Evolutionary conservation across 495 filamentous ascomycete species (phyloP).

Genomic region (Penicillium desertorum): DNA sequence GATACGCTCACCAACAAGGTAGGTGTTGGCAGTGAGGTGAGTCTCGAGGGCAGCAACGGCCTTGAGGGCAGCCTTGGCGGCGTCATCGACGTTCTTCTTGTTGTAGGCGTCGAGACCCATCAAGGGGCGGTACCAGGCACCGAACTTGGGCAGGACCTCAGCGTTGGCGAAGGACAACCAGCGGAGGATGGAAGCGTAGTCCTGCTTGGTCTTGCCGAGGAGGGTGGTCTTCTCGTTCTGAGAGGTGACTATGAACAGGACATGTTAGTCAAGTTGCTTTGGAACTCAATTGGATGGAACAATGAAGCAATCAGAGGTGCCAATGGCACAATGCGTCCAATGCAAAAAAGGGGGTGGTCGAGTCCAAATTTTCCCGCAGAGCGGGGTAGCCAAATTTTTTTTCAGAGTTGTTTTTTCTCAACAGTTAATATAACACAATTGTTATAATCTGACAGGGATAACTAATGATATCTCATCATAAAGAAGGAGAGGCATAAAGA

Average conservation of each 20-base stretch:
- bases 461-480: slow-evolving; percentile 90
- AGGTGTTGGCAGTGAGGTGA: slow-evolving; percentile 91
- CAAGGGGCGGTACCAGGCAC: slow-evolving; percentile 86
- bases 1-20: slow-evolving; percentile 95
- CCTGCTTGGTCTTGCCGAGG: slow-evolving; percentile 99
- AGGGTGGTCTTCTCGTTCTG: slow-evolving; percentile 99
- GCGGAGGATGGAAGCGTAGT: slow-evolving; percentile 95
- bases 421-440: slow-evolving; percentile 81
- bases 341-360: slow-evolving; percentile 7
- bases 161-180: slow-evolving; percentile 94
- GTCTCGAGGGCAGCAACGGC: slow-evolving; percentile 71
- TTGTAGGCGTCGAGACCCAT: slow-evolving; percentile 83
- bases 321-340: slow-evolving; percentile 21
- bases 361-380: slow-evolving; percentile 27
- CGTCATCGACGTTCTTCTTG: slow-evolving; percentile 92
- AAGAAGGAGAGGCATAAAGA: slow-evolving; percentile 23
- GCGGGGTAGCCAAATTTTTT: slow-evolving; percentile 37
- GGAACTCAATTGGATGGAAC: slow-evolving; percentile 14
- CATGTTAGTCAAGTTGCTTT: slow-evolving; percentile 29
- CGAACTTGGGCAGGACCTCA: slow-evolving; percentile 75
- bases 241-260: slow-evolving; percentile 72
- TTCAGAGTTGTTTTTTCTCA: slow-evolving; percentile 41
- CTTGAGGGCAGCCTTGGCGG: slow-evolving; percentile 63
- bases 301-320: slow-evolving; percentile 22
- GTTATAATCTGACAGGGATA: slow-evolving; percentile 94